Evolutionary conservation across 1,139 yeast genomes (phyloP).

Genomic region (Lodderomyces beijingensis): DNA sequence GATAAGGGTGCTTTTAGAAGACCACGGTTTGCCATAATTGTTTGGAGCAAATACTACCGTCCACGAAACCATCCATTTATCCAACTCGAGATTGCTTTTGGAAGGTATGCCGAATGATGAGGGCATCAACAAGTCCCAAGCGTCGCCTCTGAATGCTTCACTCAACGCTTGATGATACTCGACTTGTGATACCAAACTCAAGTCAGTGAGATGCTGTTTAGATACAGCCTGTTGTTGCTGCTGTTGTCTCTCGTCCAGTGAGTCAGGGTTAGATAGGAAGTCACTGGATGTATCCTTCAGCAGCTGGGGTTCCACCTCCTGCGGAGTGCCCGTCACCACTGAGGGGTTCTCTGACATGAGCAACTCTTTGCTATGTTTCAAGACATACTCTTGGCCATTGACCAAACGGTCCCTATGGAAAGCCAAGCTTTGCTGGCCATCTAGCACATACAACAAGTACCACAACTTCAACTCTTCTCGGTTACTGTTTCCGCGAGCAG

Average conservation of each 20-base stretch:
- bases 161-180: conserved; percentile 66
- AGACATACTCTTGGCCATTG: conserved; percentile 40
- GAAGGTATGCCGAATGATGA: conserved; percentile 65
- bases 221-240: background rate
- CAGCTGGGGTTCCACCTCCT: background rate
- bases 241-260: conserved; percentile 9
- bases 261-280: background rate
- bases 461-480: conserved; percentile 55
- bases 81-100: conserved; percentile 60
- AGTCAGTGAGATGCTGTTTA: conserved; percentile 36
- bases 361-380: conserved; percentile 38
- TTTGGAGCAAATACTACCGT: conserved; percentile 63
- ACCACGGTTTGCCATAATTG: conserved; percentile 61
- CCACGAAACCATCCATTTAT: conserved; percentile 82
- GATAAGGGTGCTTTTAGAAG: conserved; percentile 63
- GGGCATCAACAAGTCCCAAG: conserved; percentile 61
- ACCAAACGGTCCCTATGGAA: conserved; percentile 56
- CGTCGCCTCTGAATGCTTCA: conserved; percentile 56
- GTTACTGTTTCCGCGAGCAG: conserved; percentile 18
- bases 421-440: conserved; percentile 66
- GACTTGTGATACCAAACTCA: conserved; percentile 66
- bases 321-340: background rate
- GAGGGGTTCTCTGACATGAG: conserved; percentile 4
- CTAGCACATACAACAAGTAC: conserved; percentile 64
- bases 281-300: background rate